Evolutionary conservation across 2,329 filamentous ascomycete species (phyloP).

Genomic region (Raffaelea ambrosiae): DNA sequence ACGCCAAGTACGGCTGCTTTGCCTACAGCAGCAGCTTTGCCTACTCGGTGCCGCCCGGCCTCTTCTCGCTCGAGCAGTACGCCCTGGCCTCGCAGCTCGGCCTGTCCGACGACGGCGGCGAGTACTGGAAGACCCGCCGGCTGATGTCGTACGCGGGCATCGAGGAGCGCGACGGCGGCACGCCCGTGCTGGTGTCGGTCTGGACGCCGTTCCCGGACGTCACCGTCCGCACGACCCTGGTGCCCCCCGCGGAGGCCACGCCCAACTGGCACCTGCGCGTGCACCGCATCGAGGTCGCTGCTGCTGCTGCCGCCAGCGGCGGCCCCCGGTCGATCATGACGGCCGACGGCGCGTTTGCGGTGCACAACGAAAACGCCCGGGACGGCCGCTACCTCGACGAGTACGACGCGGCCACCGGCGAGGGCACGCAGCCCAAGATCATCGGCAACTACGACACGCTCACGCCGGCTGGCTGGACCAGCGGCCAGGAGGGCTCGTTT

Average conservation of each 20-base stretch:
- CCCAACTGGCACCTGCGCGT: conserved; percentile 64
- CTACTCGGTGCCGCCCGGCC: conserved; percentile 69
- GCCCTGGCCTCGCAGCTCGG: conserved; percentile 68
- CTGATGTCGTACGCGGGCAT: conserved; percentile 57
- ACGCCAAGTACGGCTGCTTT: conserved; percentile 74
- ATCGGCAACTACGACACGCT: conserved; percentile 53
- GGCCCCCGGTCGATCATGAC: conserved; percentile 50
- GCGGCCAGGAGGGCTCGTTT: conserved; percentile 46
- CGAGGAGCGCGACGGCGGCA: conserved; percentile 33
- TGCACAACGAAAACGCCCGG: conserved; percentile 43
- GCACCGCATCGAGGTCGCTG: conserved; percentile 52
- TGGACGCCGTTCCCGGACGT: conserved; percentile 68
- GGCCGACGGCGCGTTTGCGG: conserved; percentile 68
- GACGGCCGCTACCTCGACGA: conserved; percentile 38
- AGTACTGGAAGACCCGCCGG: conserved; percentile 70
- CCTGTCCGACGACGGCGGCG: conserved; percentile 67
- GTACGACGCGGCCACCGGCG: conserved; percentile 33
- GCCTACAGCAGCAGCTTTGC: conserved; percentile 69
- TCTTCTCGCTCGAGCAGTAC: conserved; percentile 68
- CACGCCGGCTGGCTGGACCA: conserved; percentile 37
- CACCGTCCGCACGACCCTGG: conserved; percentile 52
- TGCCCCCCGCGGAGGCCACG: conserved; percentile 49
- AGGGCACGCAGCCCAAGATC: conserved; percentile 48
- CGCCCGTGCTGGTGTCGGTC: conserved; percentile 54
- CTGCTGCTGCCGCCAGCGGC: conserved; percentile 8